Base-by-base conservation (phyloP, 495 filamentous ascomycete species). In the Neurospora sp. region DNA sequence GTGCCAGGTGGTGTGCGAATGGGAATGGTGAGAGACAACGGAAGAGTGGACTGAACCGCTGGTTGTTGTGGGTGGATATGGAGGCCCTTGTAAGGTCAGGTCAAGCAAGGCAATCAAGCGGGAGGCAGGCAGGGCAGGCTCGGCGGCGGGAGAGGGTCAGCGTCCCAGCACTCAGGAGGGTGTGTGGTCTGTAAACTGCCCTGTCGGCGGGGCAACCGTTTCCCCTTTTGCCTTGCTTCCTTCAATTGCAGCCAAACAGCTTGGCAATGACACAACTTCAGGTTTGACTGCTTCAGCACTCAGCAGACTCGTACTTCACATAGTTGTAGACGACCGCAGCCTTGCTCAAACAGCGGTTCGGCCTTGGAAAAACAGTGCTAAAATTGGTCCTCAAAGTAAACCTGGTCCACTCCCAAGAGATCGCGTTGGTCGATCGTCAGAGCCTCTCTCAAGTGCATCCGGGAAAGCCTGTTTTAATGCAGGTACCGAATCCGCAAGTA, bases 201-300 rank as follows among this genome's bases (percentile, higher is more conserved):
- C 79, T 72, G 79, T 81, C 74, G 78, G 44, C 79, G 16, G 74
- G 78, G 78, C 79, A 81, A 81, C 79, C 41, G 68, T 71, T 76
- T 76, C 74, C 74, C 38, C 69, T 72, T 74, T 74, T 42, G 37
- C 40, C 31, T 44, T 72, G 73, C 22, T 46, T 27, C 31, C 48
- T 22, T 59, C 9, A 53, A 53, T 53, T 53, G 46, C 1, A 27
- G 46, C 20, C 27, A 31, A 35, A 14, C 27, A 14, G 53, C 53
- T 61, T 61, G 53, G 53, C 53, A 8, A 61, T 61, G 53, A 61
- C 53, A 61, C 53, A 35, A 61, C 53, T 31, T 31, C 27, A 31
- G 27, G 27, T 31, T 61, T 22, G 7, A 48, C 44, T 48, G 44
- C 20, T 16, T 16, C 53, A 61, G 6, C 48, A 27, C 69, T 46